Percentiles rank a stretch among this genome's conserved stretches.
Conservation (phyloP, 306 rosid genomes). For the Cucumis sativus region DNA sequence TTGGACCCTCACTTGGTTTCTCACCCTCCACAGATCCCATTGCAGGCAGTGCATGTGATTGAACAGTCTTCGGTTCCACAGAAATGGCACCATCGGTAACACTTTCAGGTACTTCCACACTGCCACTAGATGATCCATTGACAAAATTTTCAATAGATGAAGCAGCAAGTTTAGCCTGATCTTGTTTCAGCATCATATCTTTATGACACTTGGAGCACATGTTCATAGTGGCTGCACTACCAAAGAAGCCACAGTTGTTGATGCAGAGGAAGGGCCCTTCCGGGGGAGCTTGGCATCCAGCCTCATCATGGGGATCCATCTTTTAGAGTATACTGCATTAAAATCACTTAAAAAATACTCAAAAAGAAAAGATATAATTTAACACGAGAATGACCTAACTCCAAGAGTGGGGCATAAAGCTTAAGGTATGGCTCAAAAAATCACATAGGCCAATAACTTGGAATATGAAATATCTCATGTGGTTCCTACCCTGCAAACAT, state of each 20-base stretch:
- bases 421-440: neutral
- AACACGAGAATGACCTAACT: neutral
- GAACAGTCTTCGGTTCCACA: constrained; percentile 36
- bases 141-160: constrained; percentile 71
- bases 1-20: constrained; percentile 69
- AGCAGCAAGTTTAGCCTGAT: constrained; percentile 79
- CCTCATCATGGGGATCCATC: constrained; percentile 73
- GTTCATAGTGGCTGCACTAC: constrained; percentile 81
- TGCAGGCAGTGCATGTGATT: constrained; percentile 21
- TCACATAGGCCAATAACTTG: neutral
- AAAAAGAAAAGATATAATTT: neutral
- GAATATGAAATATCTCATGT: neutral
- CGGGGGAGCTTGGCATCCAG: constrained; percentile 90
- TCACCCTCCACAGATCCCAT: constrained; percentile 30
- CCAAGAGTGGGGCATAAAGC: neutral
- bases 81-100: constrained; percentile 23
- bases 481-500: neutral
- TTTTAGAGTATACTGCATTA: constrained; percentile 41
- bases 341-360: neutral
- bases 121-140: constrained; percentile 64
- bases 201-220: constrained; percentile 97
- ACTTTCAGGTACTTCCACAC: constrained; percentile 24
- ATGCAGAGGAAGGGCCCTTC: constrained; percentile 78
- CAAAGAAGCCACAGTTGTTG: constrained; percentile 90
- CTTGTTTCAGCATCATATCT: constrained; percentile 68